Percentiles rank a stretch among this genome's conserved stretches.
Evolutionary conservation across 2,329 filamentous ascomycete genomes (phyloP).

Genomic region (Trichoderma sp.): DNA sequence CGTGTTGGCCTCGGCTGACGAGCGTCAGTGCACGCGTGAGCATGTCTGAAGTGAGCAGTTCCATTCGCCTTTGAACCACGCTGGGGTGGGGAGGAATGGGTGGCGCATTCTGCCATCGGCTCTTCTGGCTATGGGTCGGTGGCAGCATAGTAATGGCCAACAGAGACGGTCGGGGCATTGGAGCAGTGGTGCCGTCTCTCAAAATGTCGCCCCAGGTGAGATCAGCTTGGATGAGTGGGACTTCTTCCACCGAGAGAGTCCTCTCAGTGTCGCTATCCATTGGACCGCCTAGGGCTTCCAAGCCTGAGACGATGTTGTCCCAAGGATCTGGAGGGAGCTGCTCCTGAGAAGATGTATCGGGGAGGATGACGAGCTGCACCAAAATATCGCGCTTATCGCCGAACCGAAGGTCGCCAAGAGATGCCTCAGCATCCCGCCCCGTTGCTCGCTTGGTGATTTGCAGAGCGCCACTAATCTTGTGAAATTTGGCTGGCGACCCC

Average conservation of each 20-base stretch:
- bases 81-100: slow-evolving; percentile 93
- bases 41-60: slow-evolving; percentile 97
- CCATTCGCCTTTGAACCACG: slow-evolving; percentile 96
- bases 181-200: slow-evolving; percentile 80
- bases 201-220: slow-evolving; percentile 91
- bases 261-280: slow-evolving; percentile 85
- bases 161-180: slow-evolving; percentile 85
- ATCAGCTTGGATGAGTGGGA: slow-evolving; percentile 93
- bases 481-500: slow-evolving; percentile 95
- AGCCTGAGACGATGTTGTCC: slow-evolving; percentile 94
- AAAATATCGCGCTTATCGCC: slow-evolving; percentile 93
- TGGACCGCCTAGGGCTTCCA: slow-evolving; percentile 88
- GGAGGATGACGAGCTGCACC: slow-evolving; percentile 88
- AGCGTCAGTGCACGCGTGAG: slow-evolving; percentile 87
- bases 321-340: slow-evolving; percentile 89
- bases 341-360: slow-evolving; percentile 81
- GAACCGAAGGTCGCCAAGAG: slow-evolving; percentile 87
- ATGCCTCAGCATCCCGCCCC: slow-evolving; percentile 89
- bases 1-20: slow-evolving; percentile 87
- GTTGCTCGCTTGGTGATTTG: slow-evolving; percentile 96
- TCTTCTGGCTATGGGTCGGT: slow-evolving; percentile 62
- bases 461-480: slow-evolving; percentile 95
- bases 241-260: slow-evolving; percentile 84
- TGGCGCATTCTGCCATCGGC: slow-evolving; percentile 65
- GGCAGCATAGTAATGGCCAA: slow-evolving; percentile 96